phyloP scores from a whole-genome alignment of 495 filamentous ascomycete species.

The Tetracladium setigerum region DNA sequence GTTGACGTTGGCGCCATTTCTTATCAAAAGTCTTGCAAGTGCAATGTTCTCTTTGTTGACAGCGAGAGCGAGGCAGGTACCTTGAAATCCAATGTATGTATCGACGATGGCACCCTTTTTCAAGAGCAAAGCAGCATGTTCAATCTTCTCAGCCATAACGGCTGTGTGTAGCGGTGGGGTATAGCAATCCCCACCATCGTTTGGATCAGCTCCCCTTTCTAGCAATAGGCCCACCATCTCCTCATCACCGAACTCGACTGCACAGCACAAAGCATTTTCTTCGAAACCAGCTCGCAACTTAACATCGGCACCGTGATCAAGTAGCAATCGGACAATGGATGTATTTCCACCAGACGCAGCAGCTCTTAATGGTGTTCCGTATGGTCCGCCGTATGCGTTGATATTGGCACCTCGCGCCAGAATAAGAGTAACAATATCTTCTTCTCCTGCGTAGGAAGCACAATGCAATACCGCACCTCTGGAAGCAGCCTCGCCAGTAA shows the following conservation, averaged over 20 bases:
- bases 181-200: neutral
- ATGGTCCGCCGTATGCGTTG: constrained; percentile 22
- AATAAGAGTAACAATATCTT: constrained; percentile 17
- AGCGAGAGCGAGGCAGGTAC: too few relatives aligned
- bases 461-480: constrained; percentile 20
- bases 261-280: neutral
- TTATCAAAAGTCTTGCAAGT: neutral
- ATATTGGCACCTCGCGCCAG: constrained; percentile 19
- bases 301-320: constrained; percentile 16
- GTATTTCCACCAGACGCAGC: neutral
- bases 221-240: neutral
- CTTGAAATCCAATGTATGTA: too few relatives aligned
- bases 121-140: too few relatives aligned
- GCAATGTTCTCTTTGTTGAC: neutral
- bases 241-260: neutral
- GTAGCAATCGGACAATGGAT: constrained; percentile 11
- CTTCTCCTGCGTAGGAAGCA: constrained; percentile 17
- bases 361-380: constrained; percentile 7
- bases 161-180: neutral
- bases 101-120: too few relatives aligned
- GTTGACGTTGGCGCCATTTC: neutral
- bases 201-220: neutral
- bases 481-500: constrained; percentile 4
- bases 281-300: neutral
- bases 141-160: too few relatives aligned